These are phyloP conservation scores for Tulasnella sp. DNA, from an alignment of 768 basidiomycete species.

Conservation along the genomic window DNA sequence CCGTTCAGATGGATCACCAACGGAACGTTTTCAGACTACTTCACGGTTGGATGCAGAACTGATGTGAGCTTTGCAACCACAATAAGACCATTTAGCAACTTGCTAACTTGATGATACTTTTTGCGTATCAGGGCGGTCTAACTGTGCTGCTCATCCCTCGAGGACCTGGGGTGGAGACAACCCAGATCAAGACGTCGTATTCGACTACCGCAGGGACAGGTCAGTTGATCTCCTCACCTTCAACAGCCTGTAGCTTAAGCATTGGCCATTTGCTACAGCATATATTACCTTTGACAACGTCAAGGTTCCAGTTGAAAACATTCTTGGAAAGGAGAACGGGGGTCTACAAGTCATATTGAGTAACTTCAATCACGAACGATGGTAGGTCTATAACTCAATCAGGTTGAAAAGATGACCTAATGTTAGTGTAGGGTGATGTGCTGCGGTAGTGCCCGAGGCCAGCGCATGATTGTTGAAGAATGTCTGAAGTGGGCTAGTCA, in stretches of 20 bases:
- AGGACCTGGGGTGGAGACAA: constrained; percentile 62
- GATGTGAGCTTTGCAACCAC: constrained; percentile 47
- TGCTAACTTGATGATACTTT: too few relatives aligned
- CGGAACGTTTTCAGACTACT: constrained; percentile 59
- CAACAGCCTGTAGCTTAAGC: not conserved
- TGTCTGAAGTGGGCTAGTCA: constrained; percentile 84
- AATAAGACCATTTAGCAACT: too few relatives aligned
- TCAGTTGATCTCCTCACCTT: not conserved
- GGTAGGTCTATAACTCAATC: constrained; percentile 27
- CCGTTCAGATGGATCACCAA: constrained; percentile 74
- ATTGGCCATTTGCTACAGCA: constrained; percentile 6
- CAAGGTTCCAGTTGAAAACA: constrained; percentile 74
- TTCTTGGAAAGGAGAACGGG: constrained; percentile 72
- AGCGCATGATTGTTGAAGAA: constrained; percentile 66
- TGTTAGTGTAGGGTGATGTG: constrained; percentile 68
- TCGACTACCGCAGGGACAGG: constrained; percentile 77
- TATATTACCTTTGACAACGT: constrained; percentile 29
- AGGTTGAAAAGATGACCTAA: not conserved
- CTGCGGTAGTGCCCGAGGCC: constrained; percentile 49
- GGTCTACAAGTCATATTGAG: constrained; percentile 68
- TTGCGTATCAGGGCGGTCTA: constrained; percentile 56
- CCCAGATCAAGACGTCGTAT: constrained; percentile 85
- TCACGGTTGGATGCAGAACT: constrained; percentile 21
- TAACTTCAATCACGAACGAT: constrained; percentile 84
- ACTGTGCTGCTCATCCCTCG: constrained; percentile 66